Evolutionary conservation across 116 monocot species (phyloP).

Genomic region (Phalaenopsis hybrid): DNA sequence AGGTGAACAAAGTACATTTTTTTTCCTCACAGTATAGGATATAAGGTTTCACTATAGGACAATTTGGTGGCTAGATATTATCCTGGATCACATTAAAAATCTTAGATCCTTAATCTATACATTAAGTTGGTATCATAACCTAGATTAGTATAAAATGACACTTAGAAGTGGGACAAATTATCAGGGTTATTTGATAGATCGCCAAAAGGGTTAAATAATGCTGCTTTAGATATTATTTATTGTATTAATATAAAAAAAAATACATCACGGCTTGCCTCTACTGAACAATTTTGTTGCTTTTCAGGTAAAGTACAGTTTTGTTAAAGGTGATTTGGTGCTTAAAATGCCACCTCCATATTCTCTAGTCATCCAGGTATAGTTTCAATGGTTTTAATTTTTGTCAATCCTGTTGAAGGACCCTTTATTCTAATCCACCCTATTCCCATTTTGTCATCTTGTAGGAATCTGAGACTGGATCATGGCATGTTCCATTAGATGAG

Average conservation of each 20-base stretch:
- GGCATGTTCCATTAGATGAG: conserved; percentile 37
- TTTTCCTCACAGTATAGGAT: too few species aligned
- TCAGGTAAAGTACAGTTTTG: conserved; percentile 24
- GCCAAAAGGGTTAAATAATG: background rate
- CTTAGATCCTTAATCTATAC: too few species aligned
- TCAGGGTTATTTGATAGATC: too few species aligned
- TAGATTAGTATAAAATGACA: too few species aligned
- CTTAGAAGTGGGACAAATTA: too few species aligned
- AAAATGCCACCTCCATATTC: conserved; percentile 74
- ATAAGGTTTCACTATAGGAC: too few species aligned
- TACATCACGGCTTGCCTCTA: background rate
- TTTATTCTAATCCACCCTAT: background rate
- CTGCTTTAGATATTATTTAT: background rate
- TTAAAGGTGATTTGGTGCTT: conserved; percentile 47
- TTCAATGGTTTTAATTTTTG: too few species aligned
- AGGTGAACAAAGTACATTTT: too few species aligned
- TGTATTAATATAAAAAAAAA: background rate
- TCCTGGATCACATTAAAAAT: too few species aligned
- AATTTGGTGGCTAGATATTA: too few species aligned
- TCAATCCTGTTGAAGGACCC: background rate
- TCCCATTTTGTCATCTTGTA: conserved; percentile 7
- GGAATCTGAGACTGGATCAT: conserved; percentile 57
- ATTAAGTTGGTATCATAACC: background rate
- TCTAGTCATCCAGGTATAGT: conserved; percentile 56
- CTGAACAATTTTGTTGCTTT: background rate